Percentiles rank a stretch among this genome's conserved stretches.
Evolutionary conservation across 2,329 filamentous ascomycete species (phyloP).

Genomic region (Lachnellula subtilissima): DNA sequence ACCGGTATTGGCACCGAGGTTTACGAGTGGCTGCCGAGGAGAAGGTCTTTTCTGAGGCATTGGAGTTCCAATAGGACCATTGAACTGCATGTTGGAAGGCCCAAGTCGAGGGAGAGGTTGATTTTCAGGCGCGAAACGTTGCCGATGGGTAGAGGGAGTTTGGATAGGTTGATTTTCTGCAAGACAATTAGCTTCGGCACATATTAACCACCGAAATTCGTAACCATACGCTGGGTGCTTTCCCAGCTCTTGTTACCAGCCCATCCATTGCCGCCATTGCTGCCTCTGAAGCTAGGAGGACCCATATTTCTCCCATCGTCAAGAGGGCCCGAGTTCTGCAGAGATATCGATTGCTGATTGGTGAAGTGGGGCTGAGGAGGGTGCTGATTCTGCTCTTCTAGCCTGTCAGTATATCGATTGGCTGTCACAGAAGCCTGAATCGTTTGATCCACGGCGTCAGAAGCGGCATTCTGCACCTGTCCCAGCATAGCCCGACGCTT

Average conservation of each 20-base stretch:
- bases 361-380: constrained; percentile 18
- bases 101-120: constrained; percentile 13
- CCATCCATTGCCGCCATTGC: constrained; percentile 17
- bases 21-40: constrained; percentile 20
- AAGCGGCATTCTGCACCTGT: constrained; percentile 51
- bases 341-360: constrained; percentile 7
- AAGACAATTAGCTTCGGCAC: neutral
- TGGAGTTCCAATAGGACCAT: constrained; percentile 16
- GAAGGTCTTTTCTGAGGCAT: constrained; percentile 14
- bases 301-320: constrained; percentile 2
- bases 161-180: constrained; percentile 23
- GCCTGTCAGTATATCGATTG: constrained; percentile 24
- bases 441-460: constrained; percentile 43
- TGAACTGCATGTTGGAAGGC: constrained; percentile 15
- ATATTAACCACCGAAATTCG: neutral
- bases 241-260: constrained; percentile 21
- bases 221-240: constrained; percentile 15
- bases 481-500: constrained; percentile 51
- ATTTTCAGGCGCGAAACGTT: constrained; percentile 18
- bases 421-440: constrained; percentile 31
- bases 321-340: constrained; percentile 4
- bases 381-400: constrained; percentile 16
- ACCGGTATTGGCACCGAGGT: constrained; percentile 15
- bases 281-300: constrained; percentile 3
- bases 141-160: constrained; percentile 31